These are phyloP conservation scores for Celoporthe dispersa DNA, from an alignment of 2,329 filamentous ascomycete genomes.

Conservation along the genomic window DNA sequence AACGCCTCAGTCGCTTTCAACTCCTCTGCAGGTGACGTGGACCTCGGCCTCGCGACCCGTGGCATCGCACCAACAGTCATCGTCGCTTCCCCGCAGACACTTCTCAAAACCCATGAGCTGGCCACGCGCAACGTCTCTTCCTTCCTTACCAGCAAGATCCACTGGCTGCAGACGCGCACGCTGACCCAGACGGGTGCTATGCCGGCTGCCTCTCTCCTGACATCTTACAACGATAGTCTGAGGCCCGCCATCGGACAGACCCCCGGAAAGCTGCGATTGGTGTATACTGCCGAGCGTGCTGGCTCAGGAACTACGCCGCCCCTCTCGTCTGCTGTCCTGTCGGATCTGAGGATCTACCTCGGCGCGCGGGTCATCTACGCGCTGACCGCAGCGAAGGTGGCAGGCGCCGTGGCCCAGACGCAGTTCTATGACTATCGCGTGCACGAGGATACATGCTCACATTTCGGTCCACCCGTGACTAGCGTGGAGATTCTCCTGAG, in stretches of 20 bases:
- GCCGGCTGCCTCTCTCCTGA: constrained; percentile 67
- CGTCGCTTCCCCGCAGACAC: constrained; percentile 74
- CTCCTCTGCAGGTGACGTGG: constrained; percentile 77
- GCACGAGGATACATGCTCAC: constrained; percentile 51
- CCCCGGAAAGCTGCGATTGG: constrained; percentile 76
- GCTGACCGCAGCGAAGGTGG: constrained; percentile 79
- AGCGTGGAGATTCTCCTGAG: constrained; percentile 78
- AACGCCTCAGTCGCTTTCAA: constrained; percentile 88
- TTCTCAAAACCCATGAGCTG: constrained; percentile 69
- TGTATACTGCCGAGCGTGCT: constrained; percentile 78
- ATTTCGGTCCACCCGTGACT: constrained; percentile 84
- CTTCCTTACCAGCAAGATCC: constrained; percentile 67
- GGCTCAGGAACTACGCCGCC: constrained; percentile 62
- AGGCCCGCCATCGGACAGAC: constrained; percentile 63
- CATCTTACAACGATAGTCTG: constrained; percentile 62
- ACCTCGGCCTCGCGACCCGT: constrained; percentile 74
- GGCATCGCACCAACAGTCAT: constrained; percentile 82
- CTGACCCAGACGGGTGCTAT: constrained; percentile 75
- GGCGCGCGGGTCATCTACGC: constrained; percentile 84
- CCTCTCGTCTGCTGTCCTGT: constrained; percentile 71
- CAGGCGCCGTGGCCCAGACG: constrained; percentile 86
- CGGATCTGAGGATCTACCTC: constrained; percentile 81
- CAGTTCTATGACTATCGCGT: constrained; percentile 85
- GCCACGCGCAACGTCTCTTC: constrained; percentile 64
- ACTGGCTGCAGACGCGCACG: constrained; percentile 72